Percentiles rank a stretch among this genome's conserved stretches.
Conservation (phyloP, 1,284 basidiomycete genomes). For the Tilletia walkeri region DNA sequence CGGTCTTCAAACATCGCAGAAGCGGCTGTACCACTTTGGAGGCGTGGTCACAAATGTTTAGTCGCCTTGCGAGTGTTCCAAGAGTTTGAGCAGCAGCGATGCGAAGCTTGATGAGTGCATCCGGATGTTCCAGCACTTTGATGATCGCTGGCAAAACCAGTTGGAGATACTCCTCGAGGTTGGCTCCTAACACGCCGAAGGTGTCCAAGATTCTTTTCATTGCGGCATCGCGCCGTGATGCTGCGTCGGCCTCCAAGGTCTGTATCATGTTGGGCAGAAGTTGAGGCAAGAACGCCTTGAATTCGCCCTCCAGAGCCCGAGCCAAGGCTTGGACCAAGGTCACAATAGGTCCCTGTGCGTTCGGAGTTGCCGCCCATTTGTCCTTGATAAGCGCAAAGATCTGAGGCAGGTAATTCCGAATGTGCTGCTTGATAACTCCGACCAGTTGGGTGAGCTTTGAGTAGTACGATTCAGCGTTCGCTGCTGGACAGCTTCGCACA, state of each 20-base stretch:
- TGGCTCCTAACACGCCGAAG: constrained; percentile 89
- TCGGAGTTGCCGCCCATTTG: constrained; percentile 61
- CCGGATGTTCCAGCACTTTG: constrained; percentile 80
- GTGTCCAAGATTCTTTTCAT: constrained; percentile 89
- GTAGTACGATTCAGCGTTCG: constrained; percentile 88
- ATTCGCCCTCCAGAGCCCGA: constrained; percentile 91
- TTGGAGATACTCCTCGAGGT: constrained; percentile 96
- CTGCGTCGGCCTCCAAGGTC: constrained; percentile 63
- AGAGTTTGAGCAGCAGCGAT: constrained; percentile 89
- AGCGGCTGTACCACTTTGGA: constrained; percentile 95
- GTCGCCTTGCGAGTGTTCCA: constrained; percentile 82
- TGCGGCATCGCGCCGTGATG: constrained; percentile 62
- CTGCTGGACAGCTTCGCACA: constrained; percentile 71
- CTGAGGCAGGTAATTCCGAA: constrained; percentile 67
- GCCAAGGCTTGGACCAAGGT: constrained; percentile 92
- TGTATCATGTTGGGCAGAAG: constrained; percentile 85
- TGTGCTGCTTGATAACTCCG: constrained; percentile 95
- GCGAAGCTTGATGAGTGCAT: constrained; percentile 72
- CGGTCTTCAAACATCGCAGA: constrained; percentile 78
- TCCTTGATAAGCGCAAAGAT: constrained; percentile 55
- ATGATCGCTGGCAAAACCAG: constrained; percentile 94
- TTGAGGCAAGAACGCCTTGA: constrained; percentile 93
- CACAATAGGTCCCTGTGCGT: constrained; percentile 87
- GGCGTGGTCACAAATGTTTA: constrained; percentile 98
- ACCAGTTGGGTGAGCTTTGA: constrained; percentile 95